Base-by-base conservation (phyloP, 768 basidiomycete genomes). In the Psilocybe cubensis region DNA sequence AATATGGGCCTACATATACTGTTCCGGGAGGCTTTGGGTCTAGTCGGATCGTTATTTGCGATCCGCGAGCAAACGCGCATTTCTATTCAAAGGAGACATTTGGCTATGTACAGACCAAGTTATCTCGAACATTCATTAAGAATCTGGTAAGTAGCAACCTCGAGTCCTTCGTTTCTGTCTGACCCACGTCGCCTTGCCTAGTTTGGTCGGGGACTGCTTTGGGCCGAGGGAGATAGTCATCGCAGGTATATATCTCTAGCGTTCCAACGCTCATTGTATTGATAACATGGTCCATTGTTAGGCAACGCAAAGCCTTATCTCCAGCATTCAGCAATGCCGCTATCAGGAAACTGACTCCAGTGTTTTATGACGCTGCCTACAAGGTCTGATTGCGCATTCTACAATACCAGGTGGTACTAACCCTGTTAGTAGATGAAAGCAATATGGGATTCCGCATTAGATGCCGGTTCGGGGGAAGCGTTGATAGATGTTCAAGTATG, bases 271-370 rank as follows among this genome's bases (percentile, higher is more conserved):
- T 43, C 7, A 20, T 28, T 25, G 14, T 18, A 1, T 52, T n/a
- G 24, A 20, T 14, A 4, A 23, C 33, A 80, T 38, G n/a, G 14
- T 11, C 7, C 5, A 38, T 38, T 17, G 35, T 4, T 2, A 38
- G 82, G 49, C 82, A 83, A 59, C 72, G 83, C 28, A 83, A 80
- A 57, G 75, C 79, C 0, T 64, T 83, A 8, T 76, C 79, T 0
- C 80, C 82, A 1, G 81, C 81, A 0, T 85, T 85, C 64, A 82
- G 77, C 63, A 82, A 78, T 59, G 74, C 79, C 1, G 77, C 80
- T 0, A 79, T 85, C 42, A 76, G 81, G 17, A 74, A 67, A 25
- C 63, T 83, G 7, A 79, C 76, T 0, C 63, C 72, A 1, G 74
- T 83, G 2, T 84, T 84, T 66, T 81, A 75, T 52, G 82, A 84